phyloP scores from a whole-genome alignment of 2,329 filamentous ascomycete genomes.

The Pestalotiopsis fici region DNA sequence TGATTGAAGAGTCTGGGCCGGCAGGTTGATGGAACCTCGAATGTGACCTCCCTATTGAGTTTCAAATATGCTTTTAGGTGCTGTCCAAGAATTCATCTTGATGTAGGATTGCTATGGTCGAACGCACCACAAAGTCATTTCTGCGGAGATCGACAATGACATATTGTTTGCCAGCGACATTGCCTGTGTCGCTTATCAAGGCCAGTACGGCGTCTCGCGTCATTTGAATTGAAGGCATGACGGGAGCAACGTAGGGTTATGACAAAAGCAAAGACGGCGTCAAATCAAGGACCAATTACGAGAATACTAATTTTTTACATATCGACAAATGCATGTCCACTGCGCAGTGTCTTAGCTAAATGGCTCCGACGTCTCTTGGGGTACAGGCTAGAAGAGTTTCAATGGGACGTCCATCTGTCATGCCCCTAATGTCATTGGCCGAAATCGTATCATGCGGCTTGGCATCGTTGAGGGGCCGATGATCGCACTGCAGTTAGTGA shows the following conservation, averaged over 20 bases:
- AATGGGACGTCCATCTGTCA: neutral
- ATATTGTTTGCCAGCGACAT: neutral
- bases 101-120: neutral
- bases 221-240: neutral
- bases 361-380: too few species aligned
- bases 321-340: too few species aligned
- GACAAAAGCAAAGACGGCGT: neutral
- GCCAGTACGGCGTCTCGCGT: neutral
- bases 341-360: too few species aligned
- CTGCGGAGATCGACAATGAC: conserved; percentile 42
- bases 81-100: neutral
- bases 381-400: neutral
- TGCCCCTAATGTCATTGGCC: neutral
- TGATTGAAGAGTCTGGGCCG: conserved; percentile 46
- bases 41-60: conserved; percentile 56
- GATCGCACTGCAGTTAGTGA: neutral
- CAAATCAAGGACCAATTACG: neutral
- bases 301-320: neutral
- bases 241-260: neutral
- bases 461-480: neutral
- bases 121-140: conserved; percentile 40
- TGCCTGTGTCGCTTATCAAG: neutral
- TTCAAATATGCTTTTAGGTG: neutral
- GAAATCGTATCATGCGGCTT: neutral
- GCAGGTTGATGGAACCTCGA: conserved; percentile 51